These are phyloP conservation scores for Ophiostoma fasciatum DNA, from an alignment of 2,329 filamentous ascomycete genomes.

Conservation along the genomic window DNA sequence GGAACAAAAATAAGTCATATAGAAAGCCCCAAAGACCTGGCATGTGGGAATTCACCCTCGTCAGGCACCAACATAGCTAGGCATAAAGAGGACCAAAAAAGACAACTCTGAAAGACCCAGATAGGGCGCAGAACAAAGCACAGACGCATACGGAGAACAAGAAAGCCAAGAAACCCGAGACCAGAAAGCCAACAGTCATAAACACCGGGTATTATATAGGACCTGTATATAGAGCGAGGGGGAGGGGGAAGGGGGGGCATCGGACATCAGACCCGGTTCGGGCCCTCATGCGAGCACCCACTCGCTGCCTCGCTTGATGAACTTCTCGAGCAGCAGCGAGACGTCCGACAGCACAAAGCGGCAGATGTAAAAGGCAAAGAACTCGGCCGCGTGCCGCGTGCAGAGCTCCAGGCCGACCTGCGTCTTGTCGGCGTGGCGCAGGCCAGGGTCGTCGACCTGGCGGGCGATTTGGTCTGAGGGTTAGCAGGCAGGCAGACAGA, in stretches of 20 bases:
- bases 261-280: no score
- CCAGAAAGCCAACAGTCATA: no score
- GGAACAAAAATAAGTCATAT: no score
- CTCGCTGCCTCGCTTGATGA: conserved; percentile 89
- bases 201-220: no score
- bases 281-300: conserved; percentile 50
- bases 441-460: conserved; percentile 87
- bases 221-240: neutral
- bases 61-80: no score
- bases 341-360: conserved; percentile 86
- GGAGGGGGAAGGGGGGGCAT: neutral
- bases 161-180: no score
- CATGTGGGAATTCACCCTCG: no score
- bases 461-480: conserved; percentile 77
- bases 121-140: no score
- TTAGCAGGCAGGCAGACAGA: neutral
- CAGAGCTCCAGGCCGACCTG: conserved; percentile 91
- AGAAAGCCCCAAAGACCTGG: no score
- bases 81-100: no score
- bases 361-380: conserved; percentile 94
- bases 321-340: conserved; percentile 79
- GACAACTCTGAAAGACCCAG: no score
- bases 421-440: conserved; percentile 82
- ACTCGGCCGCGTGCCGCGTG: conserved; percentile 86
- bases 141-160: no score